phyloP scores from a whole-genome alignment of 2,329 filamentous ascomycete genomes.

The Fusarium floridanum region DNA sequence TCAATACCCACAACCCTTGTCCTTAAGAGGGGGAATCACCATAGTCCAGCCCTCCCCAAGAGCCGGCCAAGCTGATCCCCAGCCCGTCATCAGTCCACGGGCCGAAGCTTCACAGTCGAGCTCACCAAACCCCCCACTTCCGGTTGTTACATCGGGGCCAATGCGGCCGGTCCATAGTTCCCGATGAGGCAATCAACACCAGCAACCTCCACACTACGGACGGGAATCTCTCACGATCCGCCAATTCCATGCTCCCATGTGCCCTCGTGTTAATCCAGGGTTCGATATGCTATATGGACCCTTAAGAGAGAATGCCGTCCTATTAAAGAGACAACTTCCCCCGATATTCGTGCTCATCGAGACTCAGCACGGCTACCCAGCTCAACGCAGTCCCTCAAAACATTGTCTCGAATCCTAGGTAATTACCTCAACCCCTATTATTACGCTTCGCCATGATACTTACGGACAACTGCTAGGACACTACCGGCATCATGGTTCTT shows the following conservation, averaged over 20 bases:
- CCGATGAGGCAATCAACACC: conserved; percentile 35
- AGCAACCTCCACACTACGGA: conserved; percentile 20
- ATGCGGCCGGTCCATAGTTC: conserved; percentile 39
- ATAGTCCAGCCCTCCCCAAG: neutral
- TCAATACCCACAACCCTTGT: neutral
- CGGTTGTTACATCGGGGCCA: conserved; percentile 25
- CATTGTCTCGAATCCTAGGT: neutral
- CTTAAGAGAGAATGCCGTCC: conserved; percentile 11
- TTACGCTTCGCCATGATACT: neutral
- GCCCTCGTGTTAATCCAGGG: conserved; percentile 31
- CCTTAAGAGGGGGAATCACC: conserved; percentile 10
- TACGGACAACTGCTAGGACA: neutral
- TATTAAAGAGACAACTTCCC: conserved; percentile 21
- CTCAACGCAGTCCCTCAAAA: neutral
- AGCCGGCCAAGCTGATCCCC: neutral
- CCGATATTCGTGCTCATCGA: neutral
- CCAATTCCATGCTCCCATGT: conserved; percentile 42
- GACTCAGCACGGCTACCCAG: neutral
- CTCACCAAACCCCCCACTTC: conserved; percentile 30
- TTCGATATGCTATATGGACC: conserved; percentile 24
- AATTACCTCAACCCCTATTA: neutral
- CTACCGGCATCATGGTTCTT: conserved; percentile 34
- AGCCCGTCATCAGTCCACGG: conserved; percentile 17
- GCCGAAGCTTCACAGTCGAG: neutral
- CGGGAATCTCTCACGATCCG: conserved; percentile 31